phyloP scores from a whole-genome alignment of 73 alveolate genomes.

The Paramecium octaurelia region DNA sequence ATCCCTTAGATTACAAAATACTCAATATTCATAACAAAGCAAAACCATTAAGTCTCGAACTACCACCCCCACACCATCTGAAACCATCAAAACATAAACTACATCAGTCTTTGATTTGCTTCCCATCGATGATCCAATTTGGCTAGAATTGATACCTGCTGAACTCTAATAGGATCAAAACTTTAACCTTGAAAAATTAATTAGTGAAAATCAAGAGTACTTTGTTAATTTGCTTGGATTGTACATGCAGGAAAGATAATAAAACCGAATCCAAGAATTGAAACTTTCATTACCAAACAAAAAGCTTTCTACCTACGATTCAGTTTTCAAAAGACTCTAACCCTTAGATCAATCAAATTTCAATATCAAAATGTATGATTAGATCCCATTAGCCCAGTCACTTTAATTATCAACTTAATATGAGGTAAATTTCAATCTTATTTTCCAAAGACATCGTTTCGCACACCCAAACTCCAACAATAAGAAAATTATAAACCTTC shows the following conservation, averaged over 20 bases:
- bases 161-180: constrained; percentile 12
- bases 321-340: neutral
- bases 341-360: neutral
- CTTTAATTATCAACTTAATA: neutral
- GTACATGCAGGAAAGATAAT: constrained; percentile 7
- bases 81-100: neutral
- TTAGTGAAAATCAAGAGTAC: constrained; percentile 32
- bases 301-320: neutral
- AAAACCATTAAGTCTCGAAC: neutral
- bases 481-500: constrained; percentile 4
- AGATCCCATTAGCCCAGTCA: neutral
- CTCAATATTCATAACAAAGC: neutral
- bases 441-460: neutral
- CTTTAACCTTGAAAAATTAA: neutral
- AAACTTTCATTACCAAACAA: constrained; percentile 18
- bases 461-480: neutral
- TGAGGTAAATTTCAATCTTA: neutral
- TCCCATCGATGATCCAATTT: constrained; percentile 38
- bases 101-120: neutral
- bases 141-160: constrained; percentile 21
- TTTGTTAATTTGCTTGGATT: constrained; percentile 18
- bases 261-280: constrained; percentile 2
- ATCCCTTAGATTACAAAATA: neutral
- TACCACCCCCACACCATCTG: neutral
- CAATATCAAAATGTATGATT: constrained; percentile 7